Evolutionary conservation across 306 rosid genomes (phyloP).

Genomic region (Myrica gale): DNA sequence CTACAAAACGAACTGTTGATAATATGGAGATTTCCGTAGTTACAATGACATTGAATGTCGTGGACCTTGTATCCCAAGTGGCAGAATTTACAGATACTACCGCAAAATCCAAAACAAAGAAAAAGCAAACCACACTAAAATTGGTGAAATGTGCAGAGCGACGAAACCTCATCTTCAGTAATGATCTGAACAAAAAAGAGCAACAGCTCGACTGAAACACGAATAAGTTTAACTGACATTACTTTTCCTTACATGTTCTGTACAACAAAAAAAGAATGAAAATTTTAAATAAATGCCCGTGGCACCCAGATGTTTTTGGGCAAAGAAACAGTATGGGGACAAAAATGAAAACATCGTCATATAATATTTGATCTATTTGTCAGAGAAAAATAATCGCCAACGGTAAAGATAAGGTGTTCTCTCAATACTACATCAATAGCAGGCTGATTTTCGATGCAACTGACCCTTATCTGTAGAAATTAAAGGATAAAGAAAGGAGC

Average conservation of each 20-base stretch:
- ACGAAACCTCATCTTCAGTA: not conserved
- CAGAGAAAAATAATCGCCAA: conserved; percentile 47
- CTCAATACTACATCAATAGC: conserved; percentile 52
- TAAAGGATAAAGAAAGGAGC: not conserved
- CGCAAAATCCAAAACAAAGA: not conserved
- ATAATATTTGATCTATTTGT: not conserved
- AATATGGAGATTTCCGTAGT: no score
- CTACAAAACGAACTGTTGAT: no score
- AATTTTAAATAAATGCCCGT: not conserved
- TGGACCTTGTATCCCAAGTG: no score
- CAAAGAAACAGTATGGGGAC: not conserved
- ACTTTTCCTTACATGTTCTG: not conserved
- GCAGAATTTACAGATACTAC: no score
- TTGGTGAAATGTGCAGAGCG: not conserved
- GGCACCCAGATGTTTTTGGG: not conserved
- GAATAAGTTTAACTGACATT: not conserved
- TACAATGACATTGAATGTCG: no score
- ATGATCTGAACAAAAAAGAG: not conserved
- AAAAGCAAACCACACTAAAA: not conserved
- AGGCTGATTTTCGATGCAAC: conserved; percentile 56
- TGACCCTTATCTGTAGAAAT: conserved; percentile 52
- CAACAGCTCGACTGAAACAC: not conserved
- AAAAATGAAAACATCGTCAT: not conserved
- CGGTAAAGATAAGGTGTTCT: conserved; percentile 58
- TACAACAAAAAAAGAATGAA: not conserved